Percentiles rank a stretch among this genome's conserved stretches.
Evolutionary conservation across 2,329 filamentous ascomycete species (phyloP).

Genomic region (Tolypocladium tundrense): DNA sequence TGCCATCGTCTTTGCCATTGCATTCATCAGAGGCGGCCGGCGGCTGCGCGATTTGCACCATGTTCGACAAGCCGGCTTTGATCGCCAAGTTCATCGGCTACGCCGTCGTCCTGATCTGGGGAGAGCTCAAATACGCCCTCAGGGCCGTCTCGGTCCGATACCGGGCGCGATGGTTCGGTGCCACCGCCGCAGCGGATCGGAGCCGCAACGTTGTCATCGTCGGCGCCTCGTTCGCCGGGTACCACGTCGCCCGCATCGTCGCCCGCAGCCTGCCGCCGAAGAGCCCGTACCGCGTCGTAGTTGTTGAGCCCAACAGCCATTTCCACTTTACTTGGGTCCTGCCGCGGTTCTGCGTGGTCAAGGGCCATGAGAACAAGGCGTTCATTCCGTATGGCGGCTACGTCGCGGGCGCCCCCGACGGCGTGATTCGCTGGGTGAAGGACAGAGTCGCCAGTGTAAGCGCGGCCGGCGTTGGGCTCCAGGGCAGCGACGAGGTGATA

Average conservation of each 20-base stretch:
- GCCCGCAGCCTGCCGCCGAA: constrained; percentile 35
- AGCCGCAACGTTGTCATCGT: constrained; percentile 41
- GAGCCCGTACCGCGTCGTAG: constrained; percentile 36
- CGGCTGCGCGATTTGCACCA: constrained; percentile 3
- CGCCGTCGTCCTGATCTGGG: constrained; percentile 12
- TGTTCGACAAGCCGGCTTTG: constrained; percentile 18
- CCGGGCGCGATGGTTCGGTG: constrained; percentile 5
- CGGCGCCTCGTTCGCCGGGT: constrained; percentile 49
- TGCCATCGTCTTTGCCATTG: not conserved
- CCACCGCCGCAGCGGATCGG: constrained; percentile 8
- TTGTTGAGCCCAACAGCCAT: constrained; percentile 50
- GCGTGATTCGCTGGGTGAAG: constrained; percentile 27
- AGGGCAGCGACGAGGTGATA: constrained; percentile 29
- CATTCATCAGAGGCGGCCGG: not conserved
- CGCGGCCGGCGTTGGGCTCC: constrained; percentile 26
- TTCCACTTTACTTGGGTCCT: constrained; percentile 52
- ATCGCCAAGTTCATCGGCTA: constrained; percentile 18
- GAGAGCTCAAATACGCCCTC: constrained; percentile 10
- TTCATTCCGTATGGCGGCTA: constrained; percentile 48
- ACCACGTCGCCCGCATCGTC: constrained; percentile 36
- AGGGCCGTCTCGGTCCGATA: constrained; percentile 6
- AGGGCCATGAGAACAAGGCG: constrained; percentile 43
- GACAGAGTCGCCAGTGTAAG: constrained; percentile 29
- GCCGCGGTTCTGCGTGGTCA: constrained; percentile 46
- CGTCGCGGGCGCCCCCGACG: constrained; percentile 22